Conservation (phyloP, 1,139 yeast genomes). For the Saccharomyces hybrid region DNA sequence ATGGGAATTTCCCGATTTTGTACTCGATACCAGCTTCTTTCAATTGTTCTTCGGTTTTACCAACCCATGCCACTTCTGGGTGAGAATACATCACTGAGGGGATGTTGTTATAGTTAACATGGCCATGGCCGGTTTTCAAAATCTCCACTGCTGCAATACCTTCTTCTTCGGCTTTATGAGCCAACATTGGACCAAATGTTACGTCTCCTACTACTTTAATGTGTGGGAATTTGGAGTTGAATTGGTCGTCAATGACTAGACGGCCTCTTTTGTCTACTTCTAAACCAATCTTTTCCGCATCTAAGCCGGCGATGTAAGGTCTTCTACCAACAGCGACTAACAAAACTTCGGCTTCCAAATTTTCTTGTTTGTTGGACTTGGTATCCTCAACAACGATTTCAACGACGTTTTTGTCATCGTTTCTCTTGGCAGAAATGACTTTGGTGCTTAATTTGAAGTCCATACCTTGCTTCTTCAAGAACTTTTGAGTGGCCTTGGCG, state of each 20-base stretch:
- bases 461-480: constrained; percentile 89
- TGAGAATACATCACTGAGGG: constrained; percentile 99
- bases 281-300: constrained; percentile 80
- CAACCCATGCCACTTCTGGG: constrained; percentile 99
- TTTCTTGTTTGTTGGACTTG: constrained; percentile 75
- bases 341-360: constrained; percentile 82
- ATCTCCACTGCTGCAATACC: constrained; percentile 98
- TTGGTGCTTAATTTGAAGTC: constrained; percentile 90
- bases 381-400: constrained; percentile 83
- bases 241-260: constrained; percentile 88
- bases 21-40: constrained; percentile 89
- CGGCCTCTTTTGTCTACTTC: constrained; percentile 91
- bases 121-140: constrained; percentile 91
- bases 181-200: constrained; percentile 98
- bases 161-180: constrained; percentile 99
- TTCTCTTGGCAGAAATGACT: constrained; percentile 78
- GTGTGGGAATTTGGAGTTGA: constrained; percentile 85
- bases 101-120: constrained; percentile 94
- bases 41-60: constrained; percentile 91
- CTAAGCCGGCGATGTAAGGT: constrained; percentile 87
- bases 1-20: constrained; percentile 97
- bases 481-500: constrained; percentile 80
- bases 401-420: constrained; percentile 64
- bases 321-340: constrained; percentile 98
- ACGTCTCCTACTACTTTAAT: constrained; percentile 98